Conservation (phyloP, 768 basidiomycete species). For the Phanerodontia chrysosporium region DNA sequence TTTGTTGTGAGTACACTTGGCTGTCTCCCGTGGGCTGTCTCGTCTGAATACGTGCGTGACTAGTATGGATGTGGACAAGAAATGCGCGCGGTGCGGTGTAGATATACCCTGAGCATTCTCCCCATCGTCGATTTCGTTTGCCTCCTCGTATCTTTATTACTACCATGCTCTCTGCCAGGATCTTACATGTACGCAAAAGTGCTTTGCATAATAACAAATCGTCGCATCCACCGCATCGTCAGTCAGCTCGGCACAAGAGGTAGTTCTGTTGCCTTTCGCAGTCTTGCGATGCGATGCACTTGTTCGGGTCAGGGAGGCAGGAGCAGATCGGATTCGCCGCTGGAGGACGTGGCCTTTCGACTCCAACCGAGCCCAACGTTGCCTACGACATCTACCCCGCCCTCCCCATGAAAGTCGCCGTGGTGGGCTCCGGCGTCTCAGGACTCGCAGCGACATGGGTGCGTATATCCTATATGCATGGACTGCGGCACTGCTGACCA, state of each 20-base stretch:
- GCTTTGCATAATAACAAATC: background rate
- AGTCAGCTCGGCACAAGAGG: background rate
- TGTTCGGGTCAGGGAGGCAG: background rate
- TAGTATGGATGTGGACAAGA: slow-evolving; percentile 19
- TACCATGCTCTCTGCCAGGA: background rate
- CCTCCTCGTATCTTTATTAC: background rate
- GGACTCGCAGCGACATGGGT: slow-evolving; percentile 80
- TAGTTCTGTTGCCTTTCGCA: background rate
- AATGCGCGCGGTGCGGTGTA: slow-evolving; percentile 11
- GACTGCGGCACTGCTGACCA: background rate
- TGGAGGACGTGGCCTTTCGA: background rate
- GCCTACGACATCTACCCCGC: too few species aligned
- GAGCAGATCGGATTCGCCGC: background rate
- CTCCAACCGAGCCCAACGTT: background rate
- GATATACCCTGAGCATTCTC: background rate
- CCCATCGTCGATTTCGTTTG: background rate
- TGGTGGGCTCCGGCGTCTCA: slow-evolving; percentile 75
- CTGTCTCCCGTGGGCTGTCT: background rate
- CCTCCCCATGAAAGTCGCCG: slow-evolving; percentile 43
- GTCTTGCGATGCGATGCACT: background rate
- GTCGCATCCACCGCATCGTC: too few species aligned
- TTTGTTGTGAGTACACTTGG: slow-evolving; percentile 18
- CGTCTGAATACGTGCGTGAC: background rate
- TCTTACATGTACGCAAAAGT: background rate
- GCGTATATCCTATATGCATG: slow-evolving; percentile 13